phyloP scores from a whole-genome alignment of 331 rosid genomes.

The Cydonia oblonga region DNA sequence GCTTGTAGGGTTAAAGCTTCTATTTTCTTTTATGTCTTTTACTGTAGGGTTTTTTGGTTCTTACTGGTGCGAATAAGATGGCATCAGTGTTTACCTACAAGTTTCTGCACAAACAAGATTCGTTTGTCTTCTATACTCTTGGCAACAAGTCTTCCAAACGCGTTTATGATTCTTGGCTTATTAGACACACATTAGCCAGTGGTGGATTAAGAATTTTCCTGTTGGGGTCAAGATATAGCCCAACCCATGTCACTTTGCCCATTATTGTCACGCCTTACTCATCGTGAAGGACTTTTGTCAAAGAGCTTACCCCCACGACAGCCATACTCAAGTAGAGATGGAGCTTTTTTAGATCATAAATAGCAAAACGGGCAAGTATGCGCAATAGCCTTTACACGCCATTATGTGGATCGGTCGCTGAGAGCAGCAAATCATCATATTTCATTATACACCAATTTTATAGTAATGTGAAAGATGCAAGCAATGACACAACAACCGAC shows the following conservation, averaged over 20 bases:
- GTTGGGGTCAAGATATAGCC: neutral
- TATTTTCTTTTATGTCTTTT: neutral
- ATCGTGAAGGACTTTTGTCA: neutral
- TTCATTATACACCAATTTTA: neutral
- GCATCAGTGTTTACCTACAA: neutral
- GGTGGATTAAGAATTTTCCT: too few species aligned
- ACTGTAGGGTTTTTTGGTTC: neutral
- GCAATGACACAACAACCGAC: neutral
- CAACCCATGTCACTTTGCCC: neutral
- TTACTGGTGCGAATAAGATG: neutral
- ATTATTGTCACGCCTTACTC: neutral
- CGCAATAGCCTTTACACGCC: neutral
- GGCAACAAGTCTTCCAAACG: neutral
- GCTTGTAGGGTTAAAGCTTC: neutral
- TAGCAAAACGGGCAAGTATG: neutral
- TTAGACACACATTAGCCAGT: neutral
- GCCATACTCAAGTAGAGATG: neutral
- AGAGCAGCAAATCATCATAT: neutral
- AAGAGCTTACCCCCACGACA: neutral
- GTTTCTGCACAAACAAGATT: too few species aligned
- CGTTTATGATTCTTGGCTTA: neutral
- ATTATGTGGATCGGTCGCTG: neutral
- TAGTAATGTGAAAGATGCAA: neutral
- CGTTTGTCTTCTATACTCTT: neutral
- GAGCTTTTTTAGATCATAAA: too few species aligned